Percentiles rank a stretch among this genome's conserved stretches.
Conservation (phyloP, 768 basidiomycete genomes). For the Serendipita sp. region DNA sequence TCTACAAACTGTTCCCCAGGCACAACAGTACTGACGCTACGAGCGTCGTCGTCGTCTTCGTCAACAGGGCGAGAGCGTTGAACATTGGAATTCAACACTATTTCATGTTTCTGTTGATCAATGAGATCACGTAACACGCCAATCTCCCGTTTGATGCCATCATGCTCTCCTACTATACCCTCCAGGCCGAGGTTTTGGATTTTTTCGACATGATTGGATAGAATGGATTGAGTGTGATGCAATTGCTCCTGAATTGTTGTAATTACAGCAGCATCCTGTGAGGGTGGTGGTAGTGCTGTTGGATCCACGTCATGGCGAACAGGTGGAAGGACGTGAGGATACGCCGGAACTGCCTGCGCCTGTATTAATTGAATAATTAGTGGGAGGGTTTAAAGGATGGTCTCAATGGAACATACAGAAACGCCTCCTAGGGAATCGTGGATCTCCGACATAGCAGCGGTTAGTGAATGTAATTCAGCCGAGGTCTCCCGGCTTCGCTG, state of each 20-base stretch:
- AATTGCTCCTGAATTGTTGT: slow-evolving; percentile 52
- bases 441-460: slow-evolving; percentile 72
- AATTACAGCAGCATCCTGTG: slow-evolving; percentile 15
- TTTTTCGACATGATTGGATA: slow-evolving; percentile 65
- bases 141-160: slow-evolving; percentile 66
- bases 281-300: slow-evolving; percentile 16
- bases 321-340: slow-evolving; percentile 49
- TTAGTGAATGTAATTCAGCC: slow-evolving; percentile 62
- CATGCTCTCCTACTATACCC: slow-evolving; percentile 64
- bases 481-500: slow-evolving; percentile 91
- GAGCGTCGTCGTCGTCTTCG: slow-evolving; percentile 56
- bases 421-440: slow-evolving; percentile 79
- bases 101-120: slow-evolving; percentile 44
- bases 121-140: slow-evolving; percentile 52
- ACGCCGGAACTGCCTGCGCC: slow-evolving; percentile 46
- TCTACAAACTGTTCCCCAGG: slow-evolving; percentile 26
- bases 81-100: slow-evolving; percentile 18
- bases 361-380: slow-evolving; percentile 16
- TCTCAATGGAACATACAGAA: slow-evolving; percentile 33
- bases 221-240: slow-evolving; percentile 62
- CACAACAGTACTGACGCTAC: slow-evolving; percentile 56
- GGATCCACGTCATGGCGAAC: slow-evolving; percentile 31
- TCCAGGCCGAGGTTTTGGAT: slow-evolving; percentile 59
- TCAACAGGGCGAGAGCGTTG: slow-evolving; percentile 19
- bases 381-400: neutral